These are phyloP conservation scores for Heterobasidion parviporum DNA, from an alignment of 1,284 basidiomycete species.

Conservation along the genomic window DNA sequence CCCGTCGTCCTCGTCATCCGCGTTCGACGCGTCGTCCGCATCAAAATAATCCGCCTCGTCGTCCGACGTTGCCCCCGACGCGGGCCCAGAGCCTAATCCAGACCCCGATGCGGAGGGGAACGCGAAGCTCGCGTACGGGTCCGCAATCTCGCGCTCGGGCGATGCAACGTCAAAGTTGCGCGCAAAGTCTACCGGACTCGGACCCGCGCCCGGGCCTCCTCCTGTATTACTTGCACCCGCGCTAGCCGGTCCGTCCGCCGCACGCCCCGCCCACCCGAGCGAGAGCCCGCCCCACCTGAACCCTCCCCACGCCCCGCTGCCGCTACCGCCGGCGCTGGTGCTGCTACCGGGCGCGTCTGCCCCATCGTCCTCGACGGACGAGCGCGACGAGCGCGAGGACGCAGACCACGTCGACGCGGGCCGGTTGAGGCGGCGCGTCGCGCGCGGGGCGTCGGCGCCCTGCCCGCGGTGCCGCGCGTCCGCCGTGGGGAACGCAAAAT, in stretches of 20 bases:
- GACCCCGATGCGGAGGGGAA: too few species aligned
- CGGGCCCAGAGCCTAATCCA: too few species aligned
- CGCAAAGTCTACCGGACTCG: conserved; percentile 38
- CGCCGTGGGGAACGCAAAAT: conserved; percentile 44
- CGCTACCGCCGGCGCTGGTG: conserved; percentile 30
- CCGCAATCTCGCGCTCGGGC: conserved; percentile 24
- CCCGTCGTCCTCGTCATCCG: conserved; percentile 6
- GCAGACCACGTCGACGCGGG: conserved; percentile 18
- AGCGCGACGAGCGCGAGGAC: conserved; percentile 19
- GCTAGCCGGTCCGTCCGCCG: neutral
- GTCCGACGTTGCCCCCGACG: neutral
- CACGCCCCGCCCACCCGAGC: conserved; percentile 20
- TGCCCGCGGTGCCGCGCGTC: conserved; percentile 50
- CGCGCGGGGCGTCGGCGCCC: conserved; percentile 43
- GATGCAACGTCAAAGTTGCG: conserved; percentile 34
- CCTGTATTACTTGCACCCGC: conserved; percentile 10
- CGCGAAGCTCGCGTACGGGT: conserved; percentile 6
- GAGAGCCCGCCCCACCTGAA: conserved; percentile 32
- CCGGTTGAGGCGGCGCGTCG: conserved; percentile 30
- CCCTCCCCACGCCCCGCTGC: conserved; percentile 29
- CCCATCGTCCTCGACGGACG: conserved; percentile 18
- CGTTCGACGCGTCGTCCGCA: neutral
- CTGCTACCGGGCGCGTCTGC: conserved; percentile 23
- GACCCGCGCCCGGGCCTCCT: conserved; percentile 7
- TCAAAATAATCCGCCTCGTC: conserved; percentile 7